These are phyloP conservation scores for Penicillium thymicola DNA, from an alignment of 2,329 filamentous ascomycete genomes.

Conservation along the genomic window DNA sequence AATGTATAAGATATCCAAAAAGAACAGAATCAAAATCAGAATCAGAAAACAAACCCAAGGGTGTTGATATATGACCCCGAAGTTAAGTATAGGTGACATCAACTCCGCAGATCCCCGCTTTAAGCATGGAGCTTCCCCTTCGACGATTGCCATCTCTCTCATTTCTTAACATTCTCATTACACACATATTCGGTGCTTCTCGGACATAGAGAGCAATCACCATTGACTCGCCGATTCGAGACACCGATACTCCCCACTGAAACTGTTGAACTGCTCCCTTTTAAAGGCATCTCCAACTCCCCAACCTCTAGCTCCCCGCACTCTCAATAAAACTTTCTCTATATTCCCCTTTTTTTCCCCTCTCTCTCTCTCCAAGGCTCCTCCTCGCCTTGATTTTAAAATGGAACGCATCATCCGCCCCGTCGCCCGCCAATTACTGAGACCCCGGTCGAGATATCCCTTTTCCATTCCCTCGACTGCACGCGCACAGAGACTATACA, in stretches of 20 bases:
- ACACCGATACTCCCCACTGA: background rate
- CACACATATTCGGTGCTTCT: conserved; percentile 21
- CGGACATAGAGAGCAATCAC: conserved; percentile 25
- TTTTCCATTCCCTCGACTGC: conserved; percentile 33
- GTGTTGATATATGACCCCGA: background rate
- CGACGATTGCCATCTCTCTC: background rate
- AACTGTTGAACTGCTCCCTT: conserved; percentile 4
- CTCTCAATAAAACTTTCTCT: conserved; percentile 8
- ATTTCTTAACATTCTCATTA: background rate
- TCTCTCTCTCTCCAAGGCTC: background rate
- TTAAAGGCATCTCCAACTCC: conserved; percentile 17
- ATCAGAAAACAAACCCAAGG: no score
- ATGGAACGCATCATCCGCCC: conserved; percentile 39
- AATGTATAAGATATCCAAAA: background rate
- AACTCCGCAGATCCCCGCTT: conserved; percentile 11
- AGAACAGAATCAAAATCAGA: background rate
- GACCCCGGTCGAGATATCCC: conserved; percentile 35
- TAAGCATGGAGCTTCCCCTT: conserved; percentile 21
- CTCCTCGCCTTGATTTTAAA: background rate
- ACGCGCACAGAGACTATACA: conserved; percentile 39
- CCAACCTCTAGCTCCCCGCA: conserved; percentile 15
- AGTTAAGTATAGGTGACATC: conserved; percentile 13
- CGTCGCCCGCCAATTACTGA: conserved; percentile 36
- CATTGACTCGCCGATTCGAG: conserved; percentile 5
- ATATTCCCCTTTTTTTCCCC: conserved; percentile 2